Evolutionary conservation across 306 rosid genomes (phyloP), one percentile per base, ranked within the genome.

Genomic region (Comarum palustre): DNA sequence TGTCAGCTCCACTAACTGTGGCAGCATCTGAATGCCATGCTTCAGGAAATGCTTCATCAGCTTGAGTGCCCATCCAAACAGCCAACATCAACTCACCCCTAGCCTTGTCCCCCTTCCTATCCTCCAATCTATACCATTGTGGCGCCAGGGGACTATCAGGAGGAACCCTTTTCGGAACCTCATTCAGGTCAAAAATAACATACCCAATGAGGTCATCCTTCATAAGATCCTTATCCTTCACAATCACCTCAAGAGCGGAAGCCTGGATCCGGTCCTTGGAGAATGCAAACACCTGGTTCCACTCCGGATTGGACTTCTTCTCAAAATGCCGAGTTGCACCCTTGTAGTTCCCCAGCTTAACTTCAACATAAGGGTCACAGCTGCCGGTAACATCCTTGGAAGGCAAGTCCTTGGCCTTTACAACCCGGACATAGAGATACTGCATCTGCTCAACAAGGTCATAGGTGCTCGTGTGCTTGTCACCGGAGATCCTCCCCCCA

Each of bases 361-460:
- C 97, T 68, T 93, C 98, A 39, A 81, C 86, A 68, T 93, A 93
- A 39, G 98, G 98, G 76, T 93, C 98, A 75, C 96, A 91, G 73
- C 98, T 93, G 0, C 98, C 98, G 8, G 95, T 89, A 41, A 85
- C 96, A 84, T 93, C 98, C 77, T 89, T 93, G 1, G 63, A 63
- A 8, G 98, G 98, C 12, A 93, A 68, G 52, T 93, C 98, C 85
- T 77, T 93, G 0, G 98, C 98, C 68, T 93, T 93, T 39, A 87
- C 94, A 77, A 91, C 98, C 72, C 97, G 86, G 13, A 93, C 98
- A 66, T 93, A 93, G 73, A 93, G 98, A 75, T 93, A 93, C 78
- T 93, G 98, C 98, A 93, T 93, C 83, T 93, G 98, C 96, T 93
- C 98, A 36, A 93, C 98, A 16, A 93, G 96, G 34, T 93, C 98